phyloP scores from a whole-genome alignment of 306 rosid species.

The Corylus americana region DNA sequence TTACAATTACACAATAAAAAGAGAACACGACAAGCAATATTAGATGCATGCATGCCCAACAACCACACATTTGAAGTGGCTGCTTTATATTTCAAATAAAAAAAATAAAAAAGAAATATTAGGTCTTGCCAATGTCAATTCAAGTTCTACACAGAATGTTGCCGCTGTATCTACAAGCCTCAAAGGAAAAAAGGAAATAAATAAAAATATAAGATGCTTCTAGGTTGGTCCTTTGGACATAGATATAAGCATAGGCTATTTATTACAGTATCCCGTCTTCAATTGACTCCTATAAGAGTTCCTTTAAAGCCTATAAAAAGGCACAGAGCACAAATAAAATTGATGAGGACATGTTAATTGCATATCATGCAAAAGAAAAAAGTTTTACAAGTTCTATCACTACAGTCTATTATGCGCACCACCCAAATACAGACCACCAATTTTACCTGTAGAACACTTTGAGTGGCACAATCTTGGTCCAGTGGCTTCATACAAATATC shows the following conservation, averaged over 20 bases:
- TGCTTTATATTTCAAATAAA: not conserved
- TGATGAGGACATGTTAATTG: not conserved
- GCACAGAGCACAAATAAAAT: not conserved
- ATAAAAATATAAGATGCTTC: not conserved
- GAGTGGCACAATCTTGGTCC: conserved; percentile 90
- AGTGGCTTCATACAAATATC: conserved; percentile 98
- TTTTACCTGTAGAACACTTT: conserved; percentile 86
- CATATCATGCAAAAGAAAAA: not conserved
- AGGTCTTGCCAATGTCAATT: not conserved
- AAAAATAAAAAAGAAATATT: not conserved
- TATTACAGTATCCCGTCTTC: not conserved
- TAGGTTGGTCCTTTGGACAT: not conserved
- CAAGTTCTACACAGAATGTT: not conserved
- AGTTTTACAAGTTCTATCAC: not conserved
- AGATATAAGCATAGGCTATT: not conserved
- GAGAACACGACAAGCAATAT: not conserved
- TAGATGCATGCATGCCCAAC: conserved; percentile 2
- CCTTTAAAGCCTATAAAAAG: not conserved
- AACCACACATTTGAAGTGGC: not conserved
- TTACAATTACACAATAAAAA: not conserved
- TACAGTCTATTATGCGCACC: conserved; percentile 9
- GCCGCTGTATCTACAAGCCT: not conserved
- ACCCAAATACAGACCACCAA: conserved; percentile 23
- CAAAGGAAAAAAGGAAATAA: not conserved
- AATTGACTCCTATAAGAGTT: not conserved